Conservation (phyloP, 257 asterid genomes). For the Lycium barbarum region DNA sequence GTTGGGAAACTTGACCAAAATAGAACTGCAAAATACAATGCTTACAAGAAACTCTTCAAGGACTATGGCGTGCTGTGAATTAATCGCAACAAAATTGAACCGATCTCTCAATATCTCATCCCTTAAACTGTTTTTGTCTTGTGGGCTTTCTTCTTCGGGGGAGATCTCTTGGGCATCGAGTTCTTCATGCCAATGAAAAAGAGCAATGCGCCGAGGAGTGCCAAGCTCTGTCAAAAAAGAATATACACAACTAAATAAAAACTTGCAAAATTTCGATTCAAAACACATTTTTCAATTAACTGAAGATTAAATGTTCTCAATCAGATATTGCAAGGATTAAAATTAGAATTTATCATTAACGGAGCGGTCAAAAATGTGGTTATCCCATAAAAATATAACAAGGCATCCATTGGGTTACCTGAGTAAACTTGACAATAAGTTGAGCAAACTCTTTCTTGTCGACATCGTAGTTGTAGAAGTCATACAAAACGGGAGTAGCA, state of each 20-base stretch:
- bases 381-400: neutral
- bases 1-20: neutral
- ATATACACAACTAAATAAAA: neutral
- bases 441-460: constrained; percentile 72
- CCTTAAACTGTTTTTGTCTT: constrained; percentile 65
- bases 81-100: constrained; percentile 22
- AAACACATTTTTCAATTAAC: no score
- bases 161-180: constrained; percentile 71
- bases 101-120: constrained; percentile 36
- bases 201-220: constrained; percentile 79
- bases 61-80: constrained; percentile 2
- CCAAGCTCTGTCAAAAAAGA: constrained; percentile 61
- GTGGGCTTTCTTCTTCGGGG: constrained; percentile 63
- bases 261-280: neutral
- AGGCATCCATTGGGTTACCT: constrained; percentile 49
- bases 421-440: constrained; percentile 74
- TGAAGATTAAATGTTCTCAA: no score
- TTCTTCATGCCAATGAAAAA: constrained; percentile 93
- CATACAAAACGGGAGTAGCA: constrained; percentile 73
- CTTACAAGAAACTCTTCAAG: constrained; percentile 19
- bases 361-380: no score
- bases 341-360: no score
- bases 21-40: constrained; percentile 21
- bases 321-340: no score
- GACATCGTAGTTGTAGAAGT: constrained; percentile 89